A percentile compares a stretch with the other conserved stretches of the same genome.
phyloP scores from a whole-genome alignment of 2,329 filamentous ascomycete species.

The Trichoderma sp. region DNA sequence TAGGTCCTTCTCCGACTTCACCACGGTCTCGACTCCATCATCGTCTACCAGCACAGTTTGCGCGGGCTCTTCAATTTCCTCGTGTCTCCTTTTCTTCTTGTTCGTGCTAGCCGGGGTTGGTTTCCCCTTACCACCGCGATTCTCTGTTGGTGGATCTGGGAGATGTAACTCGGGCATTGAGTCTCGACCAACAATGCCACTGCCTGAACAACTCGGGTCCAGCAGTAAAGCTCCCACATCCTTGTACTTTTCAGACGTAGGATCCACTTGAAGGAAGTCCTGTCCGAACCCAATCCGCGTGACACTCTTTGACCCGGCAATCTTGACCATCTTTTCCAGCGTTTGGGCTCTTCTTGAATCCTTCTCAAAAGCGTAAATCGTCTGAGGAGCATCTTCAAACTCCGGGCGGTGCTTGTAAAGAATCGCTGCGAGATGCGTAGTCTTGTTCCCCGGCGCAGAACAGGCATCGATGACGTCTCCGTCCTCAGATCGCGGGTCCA shows the following conservation, averaged over 20 bases:
- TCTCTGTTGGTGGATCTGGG: slow-evolving; percentile 33
- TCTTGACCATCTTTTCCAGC: slow-evolving; percentile 77
- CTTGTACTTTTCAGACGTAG: slow-evolving; percentile 56
- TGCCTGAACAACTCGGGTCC: slow-evolving; percentile 93
- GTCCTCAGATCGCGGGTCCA: slow-evolving; percentile 64
- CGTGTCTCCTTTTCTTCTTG: slow-evolving; percentile 48
- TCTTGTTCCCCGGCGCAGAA: slow-evolving; percentile 95
- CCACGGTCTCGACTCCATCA: slow-evolving; percentile 53
- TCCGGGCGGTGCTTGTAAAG: slow-evolving; percentile 46
- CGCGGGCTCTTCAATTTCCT: slow-evolving; percentile 33
- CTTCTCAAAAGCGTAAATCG: slow-evolving; percentile 77
- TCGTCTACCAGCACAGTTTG: slow-evolving; percentile 51
- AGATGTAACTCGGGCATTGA: slow-evolving; percentile 69
- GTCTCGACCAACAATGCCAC: slow-evolving; percentile 87
- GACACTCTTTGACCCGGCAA: slow-evolving; percentile 66
- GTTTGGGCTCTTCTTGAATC: slow-evolving; percentile 69
- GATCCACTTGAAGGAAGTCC: slow-evolving; percentile 79
- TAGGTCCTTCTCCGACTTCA: slow-evolving; percentile 55
- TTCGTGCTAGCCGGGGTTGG: slow-evolving; percentile 24
- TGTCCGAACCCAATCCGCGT: slow-evolving; percentile 69
- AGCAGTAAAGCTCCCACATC: slow-evolving; percentile 80
- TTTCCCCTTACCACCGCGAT: not conserved
- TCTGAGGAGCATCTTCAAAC: slow-evolving; percentile 33
- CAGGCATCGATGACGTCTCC: slow-evolving; percentile 89
- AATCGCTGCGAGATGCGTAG: slow-evolving; percentile 84